These are phyloP conservation scores for Ogataea henricii DNA, from an alignment of 805 yeast species.

Conservation along the genomic window DNA sequence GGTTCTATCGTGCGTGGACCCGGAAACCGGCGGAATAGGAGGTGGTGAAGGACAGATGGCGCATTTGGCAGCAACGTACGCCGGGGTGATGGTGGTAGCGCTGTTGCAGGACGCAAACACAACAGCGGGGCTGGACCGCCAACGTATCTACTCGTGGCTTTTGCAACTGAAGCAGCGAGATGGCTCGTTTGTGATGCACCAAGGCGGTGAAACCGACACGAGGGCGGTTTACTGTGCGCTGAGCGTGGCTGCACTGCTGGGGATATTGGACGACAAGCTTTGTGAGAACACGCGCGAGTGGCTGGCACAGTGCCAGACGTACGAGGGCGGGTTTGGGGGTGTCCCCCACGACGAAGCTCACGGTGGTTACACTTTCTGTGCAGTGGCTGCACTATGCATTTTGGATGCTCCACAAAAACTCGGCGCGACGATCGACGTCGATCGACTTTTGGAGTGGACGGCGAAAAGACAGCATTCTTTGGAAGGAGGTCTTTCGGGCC, in stretches of 20 bases:
- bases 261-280: conserved; percentile 63
- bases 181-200: conserved; percentile 79
- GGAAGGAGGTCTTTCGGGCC: conserved; percentile 90
- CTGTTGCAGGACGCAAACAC: conserved; percentile 43
- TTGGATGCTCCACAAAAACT: conserved; percentile 41
- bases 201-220: conserved; percentile 80
- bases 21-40: conserved; percentile 66
- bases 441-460: conserved; percentile 63
- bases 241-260: conserved; percentile 66
- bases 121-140: conserved; percentile 48
- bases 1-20: conserved; percentile 34
- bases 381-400: conserved; percentile 61
- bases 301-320: conserved; percentile 75
- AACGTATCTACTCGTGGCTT: conserved; percentile 62
- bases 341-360: conserved; percentile 87
- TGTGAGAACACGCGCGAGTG: conserved; percentile 55
- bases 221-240: conserved; percentile 87
- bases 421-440: conserved; percentile 43
- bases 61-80: conserved; percentile 84
- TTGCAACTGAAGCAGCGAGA: conserved; percentile 58
- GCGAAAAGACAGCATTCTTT: conserved; percentile 62
- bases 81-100: conserved; percentile 66
- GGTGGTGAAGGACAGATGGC: conserved; percentile 85
- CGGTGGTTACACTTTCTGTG: conserved; percentile 96
- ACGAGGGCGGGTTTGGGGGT: conserved; percentile 95